phyloP scores from a whole-genome alignment of 371 early-diverging fungal species.

The Rhizoclosmatium hyalinum region DNA sequence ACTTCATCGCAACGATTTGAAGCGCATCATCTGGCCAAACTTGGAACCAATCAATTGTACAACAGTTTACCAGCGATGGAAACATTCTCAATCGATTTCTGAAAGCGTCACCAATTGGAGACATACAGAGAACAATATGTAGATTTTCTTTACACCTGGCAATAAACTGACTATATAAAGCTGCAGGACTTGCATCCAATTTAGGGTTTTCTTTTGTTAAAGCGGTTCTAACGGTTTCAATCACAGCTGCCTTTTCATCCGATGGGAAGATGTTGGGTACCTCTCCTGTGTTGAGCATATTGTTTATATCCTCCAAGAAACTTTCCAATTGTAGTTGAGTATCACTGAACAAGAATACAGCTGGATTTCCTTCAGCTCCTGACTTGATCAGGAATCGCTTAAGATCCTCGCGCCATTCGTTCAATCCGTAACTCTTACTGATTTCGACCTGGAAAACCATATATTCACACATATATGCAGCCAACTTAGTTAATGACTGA shows the following conservation, averaged over 20 bases:
- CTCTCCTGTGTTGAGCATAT: conserved; percentile 65
- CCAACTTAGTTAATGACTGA: conserved; percentile 59
- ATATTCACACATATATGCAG: conserved; percentile 61
- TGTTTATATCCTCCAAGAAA: conserved; percentile 65
- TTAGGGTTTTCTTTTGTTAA: conserved; percentile 60
- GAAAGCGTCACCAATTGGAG: conserved; percentile 67
- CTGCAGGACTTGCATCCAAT: conserved; percentile 54
- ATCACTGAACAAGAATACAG: conserved; percentile 62
- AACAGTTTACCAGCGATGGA: conserved; percentile 64
- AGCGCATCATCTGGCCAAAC: conserved; percentile 68
- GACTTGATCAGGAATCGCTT: conserved; percentile 60
- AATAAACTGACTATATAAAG: conserved; percentile 60
- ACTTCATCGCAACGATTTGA: conserved; percentile 57
- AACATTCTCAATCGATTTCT: conserved; percentile 62
- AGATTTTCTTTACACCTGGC: conserved; percentile 61
- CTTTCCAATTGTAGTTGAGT: conserved; percentile 58
- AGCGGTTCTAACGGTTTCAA: conserved; percentile 55
- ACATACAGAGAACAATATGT: conserved; percentile 64
- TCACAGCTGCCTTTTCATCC: conserved; percentile 63
- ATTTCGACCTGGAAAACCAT: conserved; percentile 62
- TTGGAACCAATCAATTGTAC: conserved; percentile 70
- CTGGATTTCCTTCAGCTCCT: conserved; percentile 54
- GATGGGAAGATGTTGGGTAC: conserved; percentile 63
- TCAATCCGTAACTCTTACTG: conserved; percentile 57
- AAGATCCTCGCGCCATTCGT: conserved; percentile 62